Evolutionary conservation across 805 yeast genomes (phyloP), one percentile per base, ranked within the genome.

Genomic region (Kuraishia hungarica): DNA sequence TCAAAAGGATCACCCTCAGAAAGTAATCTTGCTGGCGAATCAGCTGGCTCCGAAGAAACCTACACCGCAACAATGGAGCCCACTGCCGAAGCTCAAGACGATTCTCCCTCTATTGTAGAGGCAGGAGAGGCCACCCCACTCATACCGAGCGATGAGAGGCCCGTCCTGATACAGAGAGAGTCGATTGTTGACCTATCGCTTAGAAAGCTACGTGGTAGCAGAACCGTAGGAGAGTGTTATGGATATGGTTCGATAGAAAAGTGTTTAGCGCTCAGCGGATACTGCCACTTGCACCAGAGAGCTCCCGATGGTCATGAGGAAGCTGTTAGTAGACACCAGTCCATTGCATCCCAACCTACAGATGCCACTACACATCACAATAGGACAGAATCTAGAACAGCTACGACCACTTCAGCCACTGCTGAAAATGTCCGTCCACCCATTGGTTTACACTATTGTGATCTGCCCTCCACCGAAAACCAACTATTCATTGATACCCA

Each of bases 391-490:
- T 26, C 29, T 10, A 26, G 29, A 26, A 26, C 29, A 10, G 10
- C 29, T 26, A 35, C 43, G 4, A 17, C 17, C n/a, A 8, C 15
- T 13, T 7, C 17, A 7, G 17, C 43, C 3, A 35, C 43, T 13
- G 15, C 11, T 13, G 43, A 35, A 17, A 7, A 35, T 35, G 43
- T 7, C 43, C 43, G 11, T 13, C 43, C 43, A 35, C n/a, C 43
- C 7, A 21, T 21, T 7, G 47, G 26, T 5, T 50, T 71, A 8
- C 71, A 69, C 55, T 71, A 67, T 50, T 68, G 74, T 57, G 65
- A 68, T 0, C 56, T 62, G 19, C 74, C 74, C 20, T 56, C 64
- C 8, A 59, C 65, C n/a, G 75, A 71, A 49, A 69, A 70, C 55
- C 51, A 65, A 17, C 39, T 71, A 35, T 70, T 68, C 51, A 64